phyloP scores from a whole-genome alignment of 495 filamentous ascomycete species.

The Penicillium salamii region DNA sequence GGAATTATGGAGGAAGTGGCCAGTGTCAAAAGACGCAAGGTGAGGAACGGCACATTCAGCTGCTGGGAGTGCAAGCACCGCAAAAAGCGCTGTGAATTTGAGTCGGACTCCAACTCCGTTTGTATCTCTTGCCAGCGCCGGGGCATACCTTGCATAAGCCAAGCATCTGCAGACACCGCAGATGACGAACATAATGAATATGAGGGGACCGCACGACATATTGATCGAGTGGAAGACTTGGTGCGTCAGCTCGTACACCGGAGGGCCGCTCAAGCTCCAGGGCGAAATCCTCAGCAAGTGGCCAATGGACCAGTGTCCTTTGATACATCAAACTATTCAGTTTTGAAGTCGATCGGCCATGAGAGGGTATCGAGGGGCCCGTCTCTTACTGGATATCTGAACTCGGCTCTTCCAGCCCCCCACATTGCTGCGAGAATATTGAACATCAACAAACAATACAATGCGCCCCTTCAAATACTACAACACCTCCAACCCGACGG shows the following conservation, averaged over 20 bases:
- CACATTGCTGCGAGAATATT: slow-evolving; percentile 8
- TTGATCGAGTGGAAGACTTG: slow-evolving; percentile 22
- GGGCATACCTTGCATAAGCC: slow-evolving; percentile 21
- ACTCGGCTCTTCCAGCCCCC: slow-evolving; percentile 12
- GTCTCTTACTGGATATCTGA: slow-evolving; percentile 12
- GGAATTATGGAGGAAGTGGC: neutral
- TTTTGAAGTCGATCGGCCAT: slow-evolving; percentile 10
- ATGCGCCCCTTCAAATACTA: slow-evolving; percentile 12
- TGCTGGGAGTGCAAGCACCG: slow-evolving; percentile 42
- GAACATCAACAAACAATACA: slow-evolving; percentile 8
- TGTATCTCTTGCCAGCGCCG: slow-evolving; percentile 41
- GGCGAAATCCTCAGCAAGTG: neutral
- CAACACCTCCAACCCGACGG: neutral
- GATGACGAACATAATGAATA: neutral
- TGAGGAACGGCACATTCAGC: slow-evolving; percentile 36
- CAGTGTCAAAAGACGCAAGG: slow-evolving; percentile 19
- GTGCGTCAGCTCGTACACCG: slow-evolving; percentile 17
- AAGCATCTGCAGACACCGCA: slow-evolving; percentile 10
- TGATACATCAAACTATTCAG: neutral
- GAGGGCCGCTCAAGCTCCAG: neutral
- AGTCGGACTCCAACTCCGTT: slow-evolving; percentile 12
- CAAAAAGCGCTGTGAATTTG: slow-evolving; percentile 34
- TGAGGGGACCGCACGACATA: slow-evolving; percentile 1
- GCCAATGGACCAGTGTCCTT: neutral
- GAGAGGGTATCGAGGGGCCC: slow-evolving; percentile 11